These are phyloP conservation scores for Triticum urartu DNA, from an alignment of 176 grass and related monocot species.

Conservation along the genomic window DNA sequence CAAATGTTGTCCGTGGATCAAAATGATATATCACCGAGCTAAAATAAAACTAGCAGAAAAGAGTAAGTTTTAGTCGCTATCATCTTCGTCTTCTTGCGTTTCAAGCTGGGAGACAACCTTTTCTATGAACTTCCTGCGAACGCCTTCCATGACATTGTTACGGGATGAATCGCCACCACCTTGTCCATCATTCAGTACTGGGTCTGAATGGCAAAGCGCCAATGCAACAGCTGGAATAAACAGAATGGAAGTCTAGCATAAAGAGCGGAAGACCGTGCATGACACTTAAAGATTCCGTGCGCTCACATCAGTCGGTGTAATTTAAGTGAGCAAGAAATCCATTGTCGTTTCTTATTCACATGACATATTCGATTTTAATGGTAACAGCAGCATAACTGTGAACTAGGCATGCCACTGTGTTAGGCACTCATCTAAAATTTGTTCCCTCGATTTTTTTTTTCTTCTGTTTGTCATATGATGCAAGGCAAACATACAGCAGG, in stretches of 20 bases:
- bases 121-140: constrained; percentile 92
- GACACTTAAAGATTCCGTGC: background rate
- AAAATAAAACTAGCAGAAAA: background rate
- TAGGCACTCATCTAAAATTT: background rate
- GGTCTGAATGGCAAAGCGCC: constrained; percentile 77
- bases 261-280: background rate
- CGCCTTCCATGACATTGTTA: constrained; percentile 71
- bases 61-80: constrained; percentile 56
- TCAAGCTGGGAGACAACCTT: constrained; percentile 81
- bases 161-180: constrained; percentile 55
- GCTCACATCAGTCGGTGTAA: background rate
- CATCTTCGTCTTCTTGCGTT: constrained; percentile 63
- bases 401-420: background rate
- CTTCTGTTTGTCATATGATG: background rate
- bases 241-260: background rate
- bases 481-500: background rate
- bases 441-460: too few species aligned
- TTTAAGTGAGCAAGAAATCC: background rate
- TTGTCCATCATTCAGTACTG: constrained; percentile 87
- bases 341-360: background rate
- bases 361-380: background rate
- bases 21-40: background rate
- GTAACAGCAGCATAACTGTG: background rate
- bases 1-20: background rate
- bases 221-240: constrained; percentile 81